Percentiles rank a stretch among this genome's conserved stretches.
These are phyloP conservation scores for Dunaliella primolecta DNA, from an alignment of 139 green algal species.

Conservation along the genomic window DNA sequence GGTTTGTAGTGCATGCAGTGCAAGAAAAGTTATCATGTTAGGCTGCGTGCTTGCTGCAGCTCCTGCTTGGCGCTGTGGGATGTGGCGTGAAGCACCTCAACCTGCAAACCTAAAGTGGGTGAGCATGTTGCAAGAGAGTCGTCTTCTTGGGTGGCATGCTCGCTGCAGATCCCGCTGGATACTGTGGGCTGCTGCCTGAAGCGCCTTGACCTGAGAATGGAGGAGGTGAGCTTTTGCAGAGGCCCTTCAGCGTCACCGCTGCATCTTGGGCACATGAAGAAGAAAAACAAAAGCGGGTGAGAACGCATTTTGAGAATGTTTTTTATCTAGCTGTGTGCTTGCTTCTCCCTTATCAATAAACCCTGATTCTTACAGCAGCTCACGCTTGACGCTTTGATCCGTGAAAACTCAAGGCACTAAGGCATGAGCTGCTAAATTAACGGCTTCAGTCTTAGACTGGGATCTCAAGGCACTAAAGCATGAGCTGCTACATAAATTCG, in stretches of 20 bases:
- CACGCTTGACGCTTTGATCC: too few species aligned
- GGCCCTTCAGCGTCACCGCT: background rate
- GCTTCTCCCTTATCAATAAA: background rate
- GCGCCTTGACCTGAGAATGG: background rate
- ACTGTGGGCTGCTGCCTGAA: background rate
- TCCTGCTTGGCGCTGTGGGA: background rate
- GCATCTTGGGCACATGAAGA: too few species aligned
- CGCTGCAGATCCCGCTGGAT: background rate
- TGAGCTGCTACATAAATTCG: too few species aligned
- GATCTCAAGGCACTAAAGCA: too few species aligned
- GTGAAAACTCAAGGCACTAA: too few species aligned
- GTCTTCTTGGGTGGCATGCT: too few species aligned
- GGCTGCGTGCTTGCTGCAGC: background rate
- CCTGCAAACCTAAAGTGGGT: background rate
- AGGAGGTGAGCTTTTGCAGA: background rate
- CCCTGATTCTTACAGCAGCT: background rate
- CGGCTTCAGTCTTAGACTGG: too few species aligned
- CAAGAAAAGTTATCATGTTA: background rate
- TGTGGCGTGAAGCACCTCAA: background rate
- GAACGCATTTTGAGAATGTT: background rate
- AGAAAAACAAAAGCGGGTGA: too few species aligned
- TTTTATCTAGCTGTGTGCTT: background rate
- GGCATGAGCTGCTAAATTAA: too few species aligned
- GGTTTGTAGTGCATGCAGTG: background rate
- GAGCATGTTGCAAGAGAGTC: background rate